phyloP scores from a whole-genome alignment of 75 land plant genomes.

The Azolla pinnata region DNA sequence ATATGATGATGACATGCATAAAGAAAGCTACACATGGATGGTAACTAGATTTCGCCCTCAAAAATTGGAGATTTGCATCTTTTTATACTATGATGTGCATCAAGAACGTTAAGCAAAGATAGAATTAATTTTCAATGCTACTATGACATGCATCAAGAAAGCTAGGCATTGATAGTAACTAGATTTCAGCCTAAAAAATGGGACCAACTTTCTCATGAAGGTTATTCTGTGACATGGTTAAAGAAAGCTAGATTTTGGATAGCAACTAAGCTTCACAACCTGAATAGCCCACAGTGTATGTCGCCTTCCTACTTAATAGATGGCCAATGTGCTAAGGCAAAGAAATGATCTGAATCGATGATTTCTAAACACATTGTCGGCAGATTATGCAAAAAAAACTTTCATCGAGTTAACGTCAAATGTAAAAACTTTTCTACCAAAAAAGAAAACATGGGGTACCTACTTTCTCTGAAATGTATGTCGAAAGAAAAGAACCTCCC shows the following conservation, averaged over 20 bases:
- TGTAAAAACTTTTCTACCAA: not conserved
- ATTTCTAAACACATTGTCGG: too few relatives aligned
- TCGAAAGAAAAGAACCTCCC: constrained; percentile 86
- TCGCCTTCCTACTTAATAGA: too few relatives aligned
- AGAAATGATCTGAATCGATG: too few relatives aligned
- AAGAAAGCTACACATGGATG: not conserved
- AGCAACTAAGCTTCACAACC: too few relatives aligned
- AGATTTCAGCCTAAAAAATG: too few relatives aligned
- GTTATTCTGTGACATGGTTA: too few relatives aligned
- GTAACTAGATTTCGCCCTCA: not conserved
- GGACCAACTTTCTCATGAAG: too few relatives aligned
- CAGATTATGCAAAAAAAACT: not conserved
- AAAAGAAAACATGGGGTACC: too few relatives aligned
- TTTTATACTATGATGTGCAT: not conserved
- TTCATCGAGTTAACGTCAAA: not conserved
- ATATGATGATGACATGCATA: not conserved
- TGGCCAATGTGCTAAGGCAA: too few relatives aligned
- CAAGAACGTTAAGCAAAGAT: not conserved
- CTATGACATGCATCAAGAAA: not conserved
- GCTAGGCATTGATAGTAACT: not conserved
- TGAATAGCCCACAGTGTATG: too few relatives aligned
- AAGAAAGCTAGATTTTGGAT: too few relatives aligned
- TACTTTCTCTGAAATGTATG: constrained; percentile 85
- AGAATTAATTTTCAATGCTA: not conserved
- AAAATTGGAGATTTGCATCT: not conserved